These are phyloP conservation scores for Metrosideros polymorpha DNA, from an alignment of 441 rosid species.

Conservation along the genomic window DNA sequence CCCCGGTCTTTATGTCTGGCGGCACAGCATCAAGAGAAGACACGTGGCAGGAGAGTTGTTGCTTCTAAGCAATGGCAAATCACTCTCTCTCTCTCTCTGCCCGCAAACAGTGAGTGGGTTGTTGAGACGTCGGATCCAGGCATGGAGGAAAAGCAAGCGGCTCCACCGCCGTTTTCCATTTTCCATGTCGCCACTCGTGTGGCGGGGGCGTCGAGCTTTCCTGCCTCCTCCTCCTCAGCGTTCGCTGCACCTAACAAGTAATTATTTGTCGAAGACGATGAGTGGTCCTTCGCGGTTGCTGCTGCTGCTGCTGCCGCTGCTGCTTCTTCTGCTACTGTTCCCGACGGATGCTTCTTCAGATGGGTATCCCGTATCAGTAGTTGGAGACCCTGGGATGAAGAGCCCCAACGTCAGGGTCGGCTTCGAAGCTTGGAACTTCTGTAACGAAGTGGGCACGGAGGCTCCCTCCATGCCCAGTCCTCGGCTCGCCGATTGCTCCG, in stretches of 20 bases:
- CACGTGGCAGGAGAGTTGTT: background rate
- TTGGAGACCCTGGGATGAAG: conserved; percentile 67
- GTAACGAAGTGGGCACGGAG: conserved; percentile 69
- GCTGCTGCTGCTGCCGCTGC: background rate
- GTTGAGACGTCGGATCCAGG: background rate
- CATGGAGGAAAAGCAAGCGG: background rate
- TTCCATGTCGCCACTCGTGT: background rate
- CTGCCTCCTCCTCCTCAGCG: background rate
- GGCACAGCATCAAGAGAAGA: background rate
- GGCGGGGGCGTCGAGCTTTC: background rate
- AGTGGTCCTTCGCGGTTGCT: background rate
- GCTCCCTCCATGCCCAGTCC: conserved; percentile 64
- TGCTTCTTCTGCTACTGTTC: background rate
- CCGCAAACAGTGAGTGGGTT: background rate
- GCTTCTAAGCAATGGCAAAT: background rate
- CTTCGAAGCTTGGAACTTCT: conserved; percentile 72
- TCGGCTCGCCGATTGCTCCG: conserved; percentile 57
- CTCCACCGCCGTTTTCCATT: background rate
- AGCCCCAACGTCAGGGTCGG: conserved; percentile 47
- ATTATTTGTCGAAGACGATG: background rate
- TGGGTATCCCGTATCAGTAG: conserved; percentile 19
- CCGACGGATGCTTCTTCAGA: background rate
- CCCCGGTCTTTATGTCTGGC: background rate
- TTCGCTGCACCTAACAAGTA: background rate
- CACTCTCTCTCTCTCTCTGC: background rate